Evolutionary conservation across 2,329 filamentous ascomycete genomes (phyloP), one percentile per base, ranked within the genome.

Genomic region (Xylaria sp.): DNA sequence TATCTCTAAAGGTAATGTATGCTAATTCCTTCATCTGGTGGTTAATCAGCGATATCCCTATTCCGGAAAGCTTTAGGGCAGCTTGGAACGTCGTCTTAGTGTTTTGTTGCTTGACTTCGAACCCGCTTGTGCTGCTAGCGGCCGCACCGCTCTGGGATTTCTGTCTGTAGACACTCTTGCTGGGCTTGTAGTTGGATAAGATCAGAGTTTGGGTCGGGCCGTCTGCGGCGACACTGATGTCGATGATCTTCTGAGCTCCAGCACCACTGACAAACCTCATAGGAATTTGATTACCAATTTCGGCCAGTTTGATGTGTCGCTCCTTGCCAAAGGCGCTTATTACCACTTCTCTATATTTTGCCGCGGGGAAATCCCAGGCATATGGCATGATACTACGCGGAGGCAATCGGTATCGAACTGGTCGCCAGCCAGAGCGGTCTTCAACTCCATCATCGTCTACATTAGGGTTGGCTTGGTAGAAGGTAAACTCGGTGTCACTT

Each of bases 381-480:
- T 99, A 99, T 0, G 96, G 95, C 95, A 99, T 99, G 77, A 99
- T 97, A 77, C 94, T 98, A 63, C 95, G 86, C 12, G 94, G 89
- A 2, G 96, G 96, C 31, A 99, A 82, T 33, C 94, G 90, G 78
- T 99, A 99, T 56, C 92, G 86, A 65, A 99, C 92, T 2, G 93
- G 94, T 67, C 92, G 90, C 92, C 95, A 99, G 3, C 92, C 92
- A 56, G 92, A 94, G 60, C 89, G 83, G 72, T 97, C 92, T 69
- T 92, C 90, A 4, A 84, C 84, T 58, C 94, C 94, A 63, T 97
- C 94, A 65, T 98, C 94, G 63, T 97, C 94, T 9, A 96, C 81
- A 70, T 94, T 96, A 4, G 95, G 95, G 71, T 98, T 91, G 17
- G 92, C 91, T 76, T 99, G 95, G 81, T 91, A 97, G 80, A 99